Percentiles rank a stretch among this genome's conserved stretches.
Conservation (phyloP, 2,329 filamentous ascomycete species). For the Penicillium sp. region DNA sequence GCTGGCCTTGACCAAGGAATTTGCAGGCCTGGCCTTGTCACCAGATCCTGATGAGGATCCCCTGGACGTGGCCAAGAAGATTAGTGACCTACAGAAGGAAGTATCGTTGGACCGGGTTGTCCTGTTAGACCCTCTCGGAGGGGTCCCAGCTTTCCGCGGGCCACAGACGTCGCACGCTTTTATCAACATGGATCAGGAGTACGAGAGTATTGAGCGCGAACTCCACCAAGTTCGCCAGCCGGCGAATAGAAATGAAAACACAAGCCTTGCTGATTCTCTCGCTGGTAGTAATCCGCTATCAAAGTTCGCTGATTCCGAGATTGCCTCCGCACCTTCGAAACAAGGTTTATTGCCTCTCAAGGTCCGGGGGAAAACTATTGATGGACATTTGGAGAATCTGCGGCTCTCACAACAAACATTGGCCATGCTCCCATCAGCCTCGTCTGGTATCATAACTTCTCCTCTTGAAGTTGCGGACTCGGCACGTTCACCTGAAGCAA, state of each 20-base stretch:
- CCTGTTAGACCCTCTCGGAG: slow-evolving; percentile 83
- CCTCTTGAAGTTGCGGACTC: slow-evolving; percentile 78
- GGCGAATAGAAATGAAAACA: slow-evolving; percentile 11
- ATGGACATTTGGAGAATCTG: slow-evolving; percentile 71
- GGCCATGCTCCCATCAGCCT: slow-evolving; percentile 77
- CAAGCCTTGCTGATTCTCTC: slow-evolving; percentile 24
- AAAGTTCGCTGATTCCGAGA: slow-evolving; percentile 43
- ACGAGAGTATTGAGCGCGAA: slow-evolving; percentile 68
- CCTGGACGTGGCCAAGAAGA: slow-evolving; percentile 43
- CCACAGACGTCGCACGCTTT: slow-evolving; percentile 75
- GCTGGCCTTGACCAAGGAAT: slow-evolving; percentile 75
- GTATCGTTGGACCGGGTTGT: slow-evolving; percentile 83
- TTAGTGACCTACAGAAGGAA: slow-evolving; percentile 52
- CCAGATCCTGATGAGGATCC: slow-evolving; percentile 51
- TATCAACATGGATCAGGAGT: slow-evolving; percentile 93
- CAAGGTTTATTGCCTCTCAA: slow-evolving; percentile 17
- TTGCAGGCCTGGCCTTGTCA: slow-evolving; percentile 67
- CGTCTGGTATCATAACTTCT: slow-evolving; percentile 87
- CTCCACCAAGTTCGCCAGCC: slow-evolving; percentile 49
- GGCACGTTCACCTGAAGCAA: slow-evolving; percentile 36
- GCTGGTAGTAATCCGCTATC: slow-evolving; percentile 51
- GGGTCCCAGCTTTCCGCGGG: slow-evolving; percentile 71
- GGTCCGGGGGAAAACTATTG: slow-evolving; percentile 32
- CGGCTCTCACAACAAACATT: slow-evolving; percentile 72
- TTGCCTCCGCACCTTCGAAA: slow-evolving; percentile 30